These are phyloP conservation scores for Globisporangium acanthophoron DNA, from an alignment of 352 stramenopile genomes.

Conservation along the genomic window DNA sequence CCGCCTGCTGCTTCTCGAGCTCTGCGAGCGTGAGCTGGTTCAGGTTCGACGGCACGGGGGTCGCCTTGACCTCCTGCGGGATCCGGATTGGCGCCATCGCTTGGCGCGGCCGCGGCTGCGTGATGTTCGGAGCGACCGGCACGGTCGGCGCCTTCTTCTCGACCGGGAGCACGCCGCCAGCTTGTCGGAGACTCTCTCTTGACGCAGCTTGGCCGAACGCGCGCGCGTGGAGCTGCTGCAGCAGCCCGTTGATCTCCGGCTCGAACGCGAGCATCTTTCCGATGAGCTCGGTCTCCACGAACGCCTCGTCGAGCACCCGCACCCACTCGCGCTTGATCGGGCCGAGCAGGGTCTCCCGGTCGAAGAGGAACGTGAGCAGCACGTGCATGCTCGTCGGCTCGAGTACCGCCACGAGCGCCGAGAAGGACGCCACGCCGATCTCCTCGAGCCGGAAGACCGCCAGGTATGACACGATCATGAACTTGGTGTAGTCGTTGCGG, in stretches of 20 bases:
- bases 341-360: conserved; percentile 56
- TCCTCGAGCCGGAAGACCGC: conserved; percentile 88
- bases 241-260: conserved; percentile 28
- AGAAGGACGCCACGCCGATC: conserved; percentile 65
- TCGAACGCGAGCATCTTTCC: conserved; percentile 46
- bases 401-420: conserved; percentile 44
- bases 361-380: conserved; percentile 84
- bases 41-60: conserved; percentile 55
- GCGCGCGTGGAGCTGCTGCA: conserved; percentile 59
- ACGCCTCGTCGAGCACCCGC: conserved; percentile 76
- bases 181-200: conserved; percentile 34
- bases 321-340: conserved; percentile 77
- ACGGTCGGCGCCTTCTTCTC: conserved; percentile 59
- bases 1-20: conserved; percentile 47
- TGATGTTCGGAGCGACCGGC: conserved; percentile 81
- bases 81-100: conserved; percentile 78
- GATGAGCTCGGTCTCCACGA: conserved; percentile 75
- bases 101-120: conserved; percentile 64
- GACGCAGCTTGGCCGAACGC: conserved; percentile 49
- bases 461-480: conserved; percentile 88
- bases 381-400: conserved; percentile 85
- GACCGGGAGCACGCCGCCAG: conserved; percentile 27
- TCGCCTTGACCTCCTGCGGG: conserved; percentile 65
- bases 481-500: conserved; percentile 87
- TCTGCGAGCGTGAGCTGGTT: conserved; percentile 64